Evolutionary conservation across 2,329 filamentous ascomycete species (phyloP), one percentile per base, ranked within the genome.

Genomic region (Coniosporium tulheliwenetii): DNA sequence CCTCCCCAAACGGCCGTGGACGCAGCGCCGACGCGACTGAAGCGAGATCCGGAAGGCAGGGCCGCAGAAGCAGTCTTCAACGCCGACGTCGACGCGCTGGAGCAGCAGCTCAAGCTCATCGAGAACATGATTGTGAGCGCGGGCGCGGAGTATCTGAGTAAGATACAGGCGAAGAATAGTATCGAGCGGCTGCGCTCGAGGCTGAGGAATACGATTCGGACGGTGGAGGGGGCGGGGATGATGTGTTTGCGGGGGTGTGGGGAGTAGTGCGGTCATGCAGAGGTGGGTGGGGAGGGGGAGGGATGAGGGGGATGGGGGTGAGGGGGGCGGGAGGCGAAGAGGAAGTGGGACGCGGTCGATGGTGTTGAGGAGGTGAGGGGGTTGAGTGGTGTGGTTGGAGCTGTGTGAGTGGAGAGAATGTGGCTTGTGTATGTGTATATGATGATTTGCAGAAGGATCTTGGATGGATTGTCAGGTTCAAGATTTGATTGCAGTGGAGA

Each of bases 111-210:
- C 39, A 75, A 78, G 39, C 48, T 56, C 5, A 62, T 75, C 10
- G 67, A 68, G 41, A 65, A 64, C 13, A 70, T 70, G 33, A 93
- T 93, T 51, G 71, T 79, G 43, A 83, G 86, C 51, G 71, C 78
- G 1, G 84, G 83, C 34, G 80, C 84, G 36, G 76, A 76, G 15
- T 76, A 81, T 50, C 67, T 91, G 43, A 71, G 73, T 26, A 73
- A 82, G 29, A 81, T 83, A 29, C 77, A 93, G 52, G 77, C 82
- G 10, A 94, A 93, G 59, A 77, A 77, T 41, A 69, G 71, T 9
- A 67, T 93, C 33, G 81, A 93, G 50, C 71, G 77, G 43, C 63
- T 94, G n/a, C 71, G 79, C 43, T 77, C 82, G 51, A 75, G 87
- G 41, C 65, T 95, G 10, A 62, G 77, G 37, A 77, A 81, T 54